Evolutionary conservation across 2,329 filamentous ascomycete species (phyloP), one percentile per base, ranked within the genome.

Genomic region (Colletotrichum paranaense): DNA sequence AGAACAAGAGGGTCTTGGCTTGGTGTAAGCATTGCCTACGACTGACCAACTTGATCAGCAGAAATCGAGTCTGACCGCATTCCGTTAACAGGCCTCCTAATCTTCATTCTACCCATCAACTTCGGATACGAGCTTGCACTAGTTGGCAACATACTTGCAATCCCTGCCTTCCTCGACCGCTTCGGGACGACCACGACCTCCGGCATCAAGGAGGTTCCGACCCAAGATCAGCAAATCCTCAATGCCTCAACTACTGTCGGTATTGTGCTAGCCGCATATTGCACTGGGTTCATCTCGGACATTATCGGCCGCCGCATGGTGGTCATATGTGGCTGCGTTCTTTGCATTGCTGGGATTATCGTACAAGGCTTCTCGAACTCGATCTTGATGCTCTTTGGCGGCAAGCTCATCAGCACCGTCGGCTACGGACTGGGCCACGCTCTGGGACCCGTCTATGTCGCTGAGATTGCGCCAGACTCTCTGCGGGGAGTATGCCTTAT

Each of bases 361-460:
- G 66, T 71, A 14, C 73, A 74, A 24, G 66, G 60, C 0, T 69
- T 75, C 32, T 65, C 66, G 1, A 69, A 62, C 62, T 75, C 69
- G 14, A 63, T 64, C 35, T 67, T 67, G 68, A 56, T 53, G 42
- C 66, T 75, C 32, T 64, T 69, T 26, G 73, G 62, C n/a, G 69
- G 73, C 19, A 73, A 72, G 24, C 66, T 75, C 5, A 59, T 75
- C 63, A 67, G 62, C 56, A 72, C 62, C 24, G 58, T 68, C 14
- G 73, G 69, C 4, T 67, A 66, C 12, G 68, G 69, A 11, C 55
- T 75, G 0, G 75, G 73, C 5, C 68, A 73, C 4, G 70, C 70
- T 24, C 69, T 68, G 22, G 73, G 74, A 2, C 75, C 76, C 5
- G 75, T 77, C 22, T 77, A 74, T 32, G 68, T 76, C 56, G 67